Evolutionary conservation across 2,329 filamentous ascomycete genomes (phyloP).

Genomic region (Alternaria triticimaculans): DNA sequence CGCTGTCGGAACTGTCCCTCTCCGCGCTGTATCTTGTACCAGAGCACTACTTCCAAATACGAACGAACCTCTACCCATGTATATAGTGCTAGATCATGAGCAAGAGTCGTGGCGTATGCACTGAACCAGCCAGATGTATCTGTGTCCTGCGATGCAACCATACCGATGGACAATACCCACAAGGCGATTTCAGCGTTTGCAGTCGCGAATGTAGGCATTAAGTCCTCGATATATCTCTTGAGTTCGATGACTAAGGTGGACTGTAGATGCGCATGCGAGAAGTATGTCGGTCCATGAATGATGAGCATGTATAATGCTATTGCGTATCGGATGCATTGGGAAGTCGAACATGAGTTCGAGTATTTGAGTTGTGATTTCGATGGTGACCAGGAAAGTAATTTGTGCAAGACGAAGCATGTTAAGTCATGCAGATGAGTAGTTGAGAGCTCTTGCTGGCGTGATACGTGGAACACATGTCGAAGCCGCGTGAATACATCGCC

Average conservation of each 20-base stretch:
- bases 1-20: neutral
- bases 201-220: neutral
- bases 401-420: constrained; percentile 62
- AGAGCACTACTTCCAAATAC: neutral
- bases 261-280: constrained; percentile 53
- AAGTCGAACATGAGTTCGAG: constrained; percentile 17
- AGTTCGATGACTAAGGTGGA: constrained; percentile 19
- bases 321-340: constrained; percentile 53
- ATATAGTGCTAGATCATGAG: neutral
- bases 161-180: constrained; percentile 1
- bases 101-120: neutral
- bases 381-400: constrained; percentile 48
- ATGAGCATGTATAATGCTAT: constrained; percentile 61
- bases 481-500: constrained; percentile 54
- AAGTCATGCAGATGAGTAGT: constrained; percentile 61
- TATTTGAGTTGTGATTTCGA: neutral
- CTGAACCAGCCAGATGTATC: neutral
- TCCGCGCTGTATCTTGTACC: neutral
- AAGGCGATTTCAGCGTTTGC: neutral
- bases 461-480: constrained; percentile 51
- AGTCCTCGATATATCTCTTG: constrained; percentile 12
- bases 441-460: constrained; percentile 37
- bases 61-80: neutral
- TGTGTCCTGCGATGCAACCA: constrained; percentile 2
- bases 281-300: constrained; percentile 64